These are phyloP conservation scores for Globisporangium cylindrosporum DNA, from an alignment of 352 stramenopile genomes.

Conservation along the genomic window DNA sequence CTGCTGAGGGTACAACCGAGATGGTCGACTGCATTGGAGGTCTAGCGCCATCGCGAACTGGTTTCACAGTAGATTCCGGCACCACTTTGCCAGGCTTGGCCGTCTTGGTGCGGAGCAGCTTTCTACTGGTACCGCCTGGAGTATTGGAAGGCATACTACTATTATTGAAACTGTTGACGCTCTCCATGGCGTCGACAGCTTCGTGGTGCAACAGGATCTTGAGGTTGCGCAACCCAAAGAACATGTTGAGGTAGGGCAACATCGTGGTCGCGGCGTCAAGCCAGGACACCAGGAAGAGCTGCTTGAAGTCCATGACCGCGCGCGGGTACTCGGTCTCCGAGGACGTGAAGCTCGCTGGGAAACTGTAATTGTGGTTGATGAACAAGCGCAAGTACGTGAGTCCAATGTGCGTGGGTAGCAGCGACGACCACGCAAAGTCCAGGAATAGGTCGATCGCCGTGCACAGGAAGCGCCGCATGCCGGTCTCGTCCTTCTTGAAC, in stretches of 20 bases:
- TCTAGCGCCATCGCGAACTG: not conserved
- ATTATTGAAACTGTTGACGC: not conserved
- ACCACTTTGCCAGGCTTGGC: not conserved
- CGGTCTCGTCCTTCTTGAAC: constrained; percentile 21
- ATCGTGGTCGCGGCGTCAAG: constrained; percentile 22
- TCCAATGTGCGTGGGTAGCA: constrained; percentile 29
- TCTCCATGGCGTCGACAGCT: not conserved
- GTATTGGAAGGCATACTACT: not conserved
- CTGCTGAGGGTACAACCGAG: not conserved
- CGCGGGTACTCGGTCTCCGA: constrained; percentile 22
- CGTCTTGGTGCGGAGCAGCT: not conserved
- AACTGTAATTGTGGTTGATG: constrained; percentile 18
- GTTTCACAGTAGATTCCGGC: not conserved
- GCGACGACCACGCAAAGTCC: constrained; percentile 29
- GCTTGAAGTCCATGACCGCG: constrained; percentile 23
- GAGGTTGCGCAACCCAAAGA: constrained; percentile 22
- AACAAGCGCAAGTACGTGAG: constrained; percentile 24
- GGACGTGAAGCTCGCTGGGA: constrained; percentile 15
- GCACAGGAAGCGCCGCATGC: constrained; percentile 24
- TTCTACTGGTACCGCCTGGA: not conserved
- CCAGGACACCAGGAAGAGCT: constrained; percentile 31
- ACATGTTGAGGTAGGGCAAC: constrained; percentile 32
- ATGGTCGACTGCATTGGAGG: not conserved
- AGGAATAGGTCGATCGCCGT: constrained; percentile 24
- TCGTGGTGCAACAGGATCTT: constrained; percentile 25